Percentiles rank a stretch among this genome's conserved stretches.
phyloP scores from a whole-genome alignment of 2,329 filamentous ascomycete species.

The Phyllosticta paracitricarpa region DNA sequence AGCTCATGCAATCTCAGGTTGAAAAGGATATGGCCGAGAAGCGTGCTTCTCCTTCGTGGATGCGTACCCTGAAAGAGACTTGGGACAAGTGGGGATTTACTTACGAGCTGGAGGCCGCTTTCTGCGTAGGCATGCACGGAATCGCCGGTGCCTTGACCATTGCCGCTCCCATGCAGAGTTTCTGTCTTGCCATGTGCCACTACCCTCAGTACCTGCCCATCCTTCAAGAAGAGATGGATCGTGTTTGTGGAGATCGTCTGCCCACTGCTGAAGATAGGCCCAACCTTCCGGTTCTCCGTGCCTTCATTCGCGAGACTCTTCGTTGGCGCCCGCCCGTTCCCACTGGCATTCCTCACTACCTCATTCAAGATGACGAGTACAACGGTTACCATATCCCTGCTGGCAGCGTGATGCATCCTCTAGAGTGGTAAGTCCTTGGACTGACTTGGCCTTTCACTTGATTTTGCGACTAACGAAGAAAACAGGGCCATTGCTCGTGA shows the following conservation, averaged over 20 bases:
- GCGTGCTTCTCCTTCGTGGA: conserved; percentile 32
- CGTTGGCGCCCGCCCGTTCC: conserved; percentile 37
- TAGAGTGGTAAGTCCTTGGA: conserved; percentile 29
- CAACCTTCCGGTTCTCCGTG: conserved; percentile 29
- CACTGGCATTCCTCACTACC: conserved; percentile 44
- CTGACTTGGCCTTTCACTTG: not conserved
- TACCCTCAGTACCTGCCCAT: conserved; percentile 34
- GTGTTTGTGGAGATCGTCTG: conserved; percentile 29
- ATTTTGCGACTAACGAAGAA: conserved; percentile 11
- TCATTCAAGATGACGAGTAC: conserved; percentile 47
- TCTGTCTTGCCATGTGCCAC: conserved; percentile 36
- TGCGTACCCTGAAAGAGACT: conserved; percentile 32
- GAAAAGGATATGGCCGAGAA: conserved; percentile 23
- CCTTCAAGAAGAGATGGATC: conserved; percentile 31
- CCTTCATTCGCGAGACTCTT: conserved; percentile 29
- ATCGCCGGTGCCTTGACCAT: conserved; percentile 38
- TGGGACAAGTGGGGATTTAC: conserved; percentile 31
- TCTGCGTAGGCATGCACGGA: conserved; percentile 38
- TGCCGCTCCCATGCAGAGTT: conserved; percentile 37
- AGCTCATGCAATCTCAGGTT: conserved; percentile 35
- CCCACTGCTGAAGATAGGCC: conserved; percentile 28
- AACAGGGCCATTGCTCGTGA: conserved; percentile 44
- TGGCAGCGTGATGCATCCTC: conserved; percentile 38
- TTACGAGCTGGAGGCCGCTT: conserved; percentile 35
- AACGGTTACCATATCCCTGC: conserved; percentile 47